Evolutionary conservation across 140 eudicot species (phyloP), one percentile per base, ranked within the genome.

Genomic region (Senecio squalidus): DNA sequence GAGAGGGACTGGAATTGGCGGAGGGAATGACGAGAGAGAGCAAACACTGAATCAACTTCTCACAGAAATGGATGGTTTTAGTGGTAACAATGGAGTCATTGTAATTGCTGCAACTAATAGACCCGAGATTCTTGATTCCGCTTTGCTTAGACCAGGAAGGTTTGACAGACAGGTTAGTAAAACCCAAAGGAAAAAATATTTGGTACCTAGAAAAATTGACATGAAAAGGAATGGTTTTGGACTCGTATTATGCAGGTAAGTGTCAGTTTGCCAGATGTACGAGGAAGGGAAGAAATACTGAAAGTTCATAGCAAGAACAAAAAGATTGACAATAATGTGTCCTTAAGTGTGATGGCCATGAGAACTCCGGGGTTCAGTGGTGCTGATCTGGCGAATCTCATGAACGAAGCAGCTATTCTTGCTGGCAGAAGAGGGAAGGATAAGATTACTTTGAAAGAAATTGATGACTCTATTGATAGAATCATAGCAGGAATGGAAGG

Each of bases 401-500:
- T 88, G 94, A 88, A 88, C 28, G 96, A 88, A 74, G 89, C 96
- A 2, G 96, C 96, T 6, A 80, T 88, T 76, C 86, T 88, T 59
- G 94, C 96, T 3, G 94, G 86, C 13, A 58, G 96, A 59, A 73
- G 96, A 74, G 94, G 83, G 9, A 83, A 80, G 56, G 79, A 64
- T 22, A 81, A 16, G 63, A 78, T 88, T 17, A 78, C 81, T 7
- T 14, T 64, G 24, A 54, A 78, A 47, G 96, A 88, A 50, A 76
- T 84, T 27, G 94, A 84, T 54, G 94, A 88, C 26, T 80, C 94
- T 0, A 80, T 84, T 30, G 96, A 88, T 45, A 64, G 96, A 39
- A 84, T 84, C 66, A 72, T 88, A 8, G 94, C 96, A n/a, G 96
- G 96, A 70, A 78, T 78, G 84, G 96, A 88, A 43, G 87, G 94